Conservation (phyloP, 768 basidiomycete genomes). For the Daedaleopsis nitida region DNA sequence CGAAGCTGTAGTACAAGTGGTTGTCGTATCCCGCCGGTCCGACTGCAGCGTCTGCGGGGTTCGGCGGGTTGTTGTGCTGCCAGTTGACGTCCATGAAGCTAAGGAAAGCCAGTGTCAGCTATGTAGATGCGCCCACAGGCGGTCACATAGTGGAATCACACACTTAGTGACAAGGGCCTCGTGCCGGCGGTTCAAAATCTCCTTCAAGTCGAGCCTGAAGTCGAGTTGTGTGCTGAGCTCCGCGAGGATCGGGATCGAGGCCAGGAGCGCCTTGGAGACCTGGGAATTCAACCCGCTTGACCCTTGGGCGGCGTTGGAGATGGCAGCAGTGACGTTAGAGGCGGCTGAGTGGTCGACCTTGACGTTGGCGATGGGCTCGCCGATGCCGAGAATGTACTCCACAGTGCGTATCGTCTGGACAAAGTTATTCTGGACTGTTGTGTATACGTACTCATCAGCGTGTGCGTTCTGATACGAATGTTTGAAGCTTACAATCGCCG, state of each 20-base stretch:
- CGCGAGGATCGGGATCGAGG: slow-evolving; percentile 40
- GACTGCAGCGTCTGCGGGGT: slow-evolving; percentile 67
- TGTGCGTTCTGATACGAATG: neutral
- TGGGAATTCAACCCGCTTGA: slow-evolving; percentile 29
- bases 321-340: slow-evolving; percentile 39
- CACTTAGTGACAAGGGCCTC: slow-evolving; percentile 42
- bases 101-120: neutral
- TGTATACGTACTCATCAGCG: neutral
- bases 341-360: slow-evolving; percentile 21
- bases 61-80: slow-evolving; percentile 70
- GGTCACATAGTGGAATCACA: slow-evolving; percentile 15
- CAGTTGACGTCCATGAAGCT: slow-evolving; percentile 85
- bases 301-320: slow-evolving; percentile 22
- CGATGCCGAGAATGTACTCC: slow-evolving; percentile 62
- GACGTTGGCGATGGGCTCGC: slow-evolving; percentile 34
- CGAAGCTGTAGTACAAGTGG: slow-evolving; percentile 77
- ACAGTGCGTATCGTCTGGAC: slow-evolving; percentile 67
- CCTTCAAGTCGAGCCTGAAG: slow-evolving; percentile 26
- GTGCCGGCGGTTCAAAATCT: slow-evolving; percentile 19
- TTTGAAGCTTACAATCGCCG: slow-evolving; percentile 58
- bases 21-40: slow-evolving; percentile 80
- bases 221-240: slow-evolving; percentile 27
- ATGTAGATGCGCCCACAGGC: neutral
- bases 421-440: slow-evolving; percentile 67
- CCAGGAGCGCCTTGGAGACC: slow-evolving; percentile 36